Evolutionary conservation across 495 filamentous ascomycete genomes (phyloP).

Genomic region (Neurospora sp.): DNA sequence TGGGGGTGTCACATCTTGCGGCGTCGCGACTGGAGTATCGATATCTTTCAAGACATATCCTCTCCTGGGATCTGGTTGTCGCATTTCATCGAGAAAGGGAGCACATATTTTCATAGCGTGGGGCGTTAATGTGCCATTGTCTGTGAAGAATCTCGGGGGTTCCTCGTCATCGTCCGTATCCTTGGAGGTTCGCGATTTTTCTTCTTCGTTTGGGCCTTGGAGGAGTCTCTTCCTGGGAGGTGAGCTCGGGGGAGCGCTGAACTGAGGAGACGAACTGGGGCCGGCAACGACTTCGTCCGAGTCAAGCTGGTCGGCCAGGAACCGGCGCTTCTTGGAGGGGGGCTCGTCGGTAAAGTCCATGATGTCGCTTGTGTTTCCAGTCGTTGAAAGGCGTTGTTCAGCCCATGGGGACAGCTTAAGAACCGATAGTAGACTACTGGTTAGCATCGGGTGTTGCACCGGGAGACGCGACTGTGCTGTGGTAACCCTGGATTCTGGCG

Average conservation of each 20-base stretch:
- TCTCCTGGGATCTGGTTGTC: not conserved
- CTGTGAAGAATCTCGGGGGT: not conserved
- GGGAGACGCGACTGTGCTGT: conserved; percentile 21
- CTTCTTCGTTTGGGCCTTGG: not conserved
- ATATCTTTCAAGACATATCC: not conserved
- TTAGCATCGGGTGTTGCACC: conserved; percentile 5
- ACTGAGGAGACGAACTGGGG: not conserved
- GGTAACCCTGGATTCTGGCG: conserved; percentile 21
- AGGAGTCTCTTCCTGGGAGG: conserved; percentile 2
- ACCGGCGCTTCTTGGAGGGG: conserved; percentile 71
- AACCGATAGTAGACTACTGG: not conserved
- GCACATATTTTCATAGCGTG: not conserved
- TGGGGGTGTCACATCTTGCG: not conserved
- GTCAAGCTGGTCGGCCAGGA: conserved; percentile 54
- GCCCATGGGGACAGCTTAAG: not conserved
- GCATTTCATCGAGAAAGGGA: conserved; percentile 14
- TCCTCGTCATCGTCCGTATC: not conserved
- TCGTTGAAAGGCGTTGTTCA: conserved; percentile 1
- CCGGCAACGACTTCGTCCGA: conserved; percentile 8
- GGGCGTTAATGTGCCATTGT: not conserved
- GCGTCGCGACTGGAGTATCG: not conserved
- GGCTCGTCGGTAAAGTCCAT: conserved; percentile 53
- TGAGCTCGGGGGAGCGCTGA: not conserved
- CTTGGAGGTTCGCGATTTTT: not conserved
- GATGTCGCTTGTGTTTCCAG: conserved; percentile 3